A percentile compares a stretch with the other conserved stretches of the same genome.
Conservation (phyloP, 805 yeast species). For the Metschnikowia drakensbergensis region DNA sequence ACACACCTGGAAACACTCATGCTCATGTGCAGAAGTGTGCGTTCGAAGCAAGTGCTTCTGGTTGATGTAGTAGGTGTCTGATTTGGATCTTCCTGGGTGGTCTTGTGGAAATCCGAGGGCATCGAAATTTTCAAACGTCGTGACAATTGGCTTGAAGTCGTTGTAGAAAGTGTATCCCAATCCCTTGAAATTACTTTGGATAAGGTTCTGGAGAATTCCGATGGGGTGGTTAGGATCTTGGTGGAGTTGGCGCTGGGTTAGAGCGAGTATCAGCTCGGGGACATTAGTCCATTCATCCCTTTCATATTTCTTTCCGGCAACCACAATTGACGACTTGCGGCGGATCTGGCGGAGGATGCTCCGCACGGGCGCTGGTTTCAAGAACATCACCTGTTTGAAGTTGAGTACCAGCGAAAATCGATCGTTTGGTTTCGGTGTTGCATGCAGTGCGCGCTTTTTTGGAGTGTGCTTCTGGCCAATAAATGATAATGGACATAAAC, state of each 20-base stretch:
- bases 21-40: conserved; percentile 96
- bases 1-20: conserved; percentile 67
- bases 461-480: not conserved
- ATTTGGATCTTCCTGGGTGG: conserved; percentile 89
- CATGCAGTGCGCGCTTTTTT: not conserved
- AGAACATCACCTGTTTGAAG: not conserved
- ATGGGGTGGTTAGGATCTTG: conserved; percentile 77
- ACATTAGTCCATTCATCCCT: conserved; percentile 84
- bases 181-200: conserved; percentile 62
- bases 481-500: not conserved
- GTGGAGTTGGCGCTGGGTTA: conserved; percentile 74
- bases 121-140: conserved; percentile 83
- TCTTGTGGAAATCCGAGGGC: conserved; percentile 85
- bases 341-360: not conserved
- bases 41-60: conserved; percentile 72
- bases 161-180: conserved; percentile 76
- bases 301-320: conserved; percentile 39
- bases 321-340: conserved; percentile 39
- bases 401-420: not conserved
- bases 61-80: conserved; percentile 91
- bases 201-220: conserved; percentile 73
- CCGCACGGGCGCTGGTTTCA: conserved; percentile 2
- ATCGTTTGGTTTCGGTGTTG: not conserved
- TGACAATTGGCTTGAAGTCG: conserved; percentile 78
- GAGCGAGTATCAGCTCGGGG: conserved; percentile 63